Percentiles rank a stretch among this genome's conserved stretches.
Conservation (phyloP, 116 monocot genomes). For the Cymodocea nodosa region DNA sequence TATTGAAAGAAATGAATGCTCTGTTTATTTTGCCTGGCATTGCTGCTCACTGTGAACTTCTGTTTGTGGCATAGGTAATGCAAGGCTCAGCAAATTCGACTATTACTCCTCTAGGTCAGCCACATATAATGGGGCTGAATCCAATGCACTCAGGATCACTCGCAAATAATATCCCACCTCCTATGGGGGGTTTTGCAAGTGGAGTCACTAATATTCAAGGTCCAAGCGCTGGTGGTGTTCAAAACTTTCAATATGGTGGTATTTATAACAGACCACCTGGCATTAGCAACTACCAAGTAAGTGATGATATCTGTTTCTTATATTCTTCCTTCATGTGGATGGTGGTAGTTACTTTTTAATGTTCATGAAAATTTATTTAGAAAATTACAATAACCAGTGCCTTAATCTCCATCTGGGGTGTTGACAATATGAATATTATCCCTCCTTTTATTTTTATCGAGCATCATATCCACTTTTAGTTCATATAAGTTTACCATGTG, state of each 20-base stretch:
- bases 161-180: slow-evolving; percentile 15
- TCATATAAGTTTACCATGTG: not conserved
- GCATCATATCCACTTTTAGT: too few relatives aligned
- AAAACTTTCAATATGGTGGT: slow-evolving; percentile 48
- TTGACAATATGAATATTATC: not conserved
- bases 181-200: slow-evolving; percentile 42
- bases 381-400: not conserved
- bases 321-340: not conserved
- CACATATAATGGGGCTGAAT: slow-evolving; percentile 47
- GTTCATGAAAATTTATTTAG: not conserved
- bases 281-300: slow-evolving; percentile 66
- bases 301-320: not conserved
- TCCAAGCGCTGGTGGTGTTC: slow-evolving; percentile 26
- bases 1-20: not conserved
- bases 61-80: slow-evolving; percentile 23
- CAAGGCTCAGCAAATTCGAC: slow-evolving; percentile 75
- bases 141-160: slow-evolving; percentile 45
- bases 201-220: slow-evolving; percentile 46
- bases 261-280: slow-evolving; percentile 65
- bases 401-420: not conserved
- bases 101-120: slow-evolving; percentile 45
- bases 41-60: not conserved
- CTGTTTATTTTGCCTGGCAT: not conserved
- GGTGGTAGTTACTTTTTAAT: not conserved
- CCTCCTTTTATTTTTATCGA: not conserved